A percentile compares a stretch with the other conserved stretches of the same genome.
Conservation (phyloP, 2,329 filamentous ascomycete species). For the Talaromyces amestolkiae region DNA sequence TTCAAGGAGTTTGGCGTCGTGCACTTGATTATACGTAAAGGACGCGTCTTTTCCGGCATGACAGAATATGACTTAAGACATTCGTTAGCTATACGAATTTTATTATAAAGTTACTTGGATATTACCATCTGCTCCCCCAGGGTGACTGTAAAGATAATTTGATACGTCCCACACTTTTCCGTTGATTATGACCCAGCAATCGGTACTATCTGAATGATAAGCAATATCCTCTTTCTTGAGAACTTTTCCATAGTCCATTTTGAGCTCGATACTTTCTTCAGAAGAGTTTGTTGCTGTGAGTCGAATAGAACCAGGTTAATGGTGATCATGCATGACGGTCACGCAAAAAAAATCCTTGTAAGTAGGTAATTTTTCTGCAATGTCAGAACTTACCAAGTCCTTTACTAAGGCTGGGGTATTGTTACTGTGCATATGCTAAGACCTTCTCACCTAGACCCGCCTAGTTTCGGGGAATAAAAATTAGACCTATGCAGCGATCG, state of each 20-base stretch:
- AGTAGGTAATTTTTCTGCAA: neutral
- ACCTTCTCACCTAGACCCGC: neutral
- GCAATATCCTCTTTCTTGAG: neutral
- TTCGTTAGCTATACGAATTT: neutral
- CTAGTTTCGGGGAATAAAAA: neutral
- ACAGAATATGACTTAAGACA: constrained; percentile 30
- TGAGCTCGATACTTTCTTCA: neutral
- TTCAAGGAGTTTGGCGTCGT: constrained; percentile 28
- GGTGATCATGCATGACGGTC: neutral
- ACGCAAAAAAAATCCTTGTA: neutral
- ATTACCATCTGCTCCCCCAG: constrained; percentile 20
- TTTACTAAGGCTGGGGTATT: neutral
- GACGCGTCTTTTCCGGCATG: constrained; percentile 37
- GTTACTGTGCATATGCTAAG: neutral
- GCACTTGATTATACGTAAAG: constrained; percentile 34
- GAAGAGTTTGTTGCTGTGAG: neutral
- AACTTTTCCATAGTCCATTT: neutral
- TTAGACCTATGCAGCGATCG: neutral
- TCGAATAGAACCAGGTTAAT: neutral
- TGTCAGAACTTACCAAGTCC: neutral
- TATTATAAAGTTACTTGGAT: neutral
- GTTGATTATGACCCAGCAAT: constrained; percentile 53
- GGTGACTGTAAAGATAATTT: constrained; percentile 34
- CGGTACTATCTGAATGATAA: neutral
- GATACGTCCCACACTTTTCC: constrained; percentile 53